Percentiles rank a stretch among this genome's conserved stretches.
phyloP scores from a whole-genome alignment of 2,329 filamentous ascomycete genomes.

The Stenocarpella maydis region DNA sequence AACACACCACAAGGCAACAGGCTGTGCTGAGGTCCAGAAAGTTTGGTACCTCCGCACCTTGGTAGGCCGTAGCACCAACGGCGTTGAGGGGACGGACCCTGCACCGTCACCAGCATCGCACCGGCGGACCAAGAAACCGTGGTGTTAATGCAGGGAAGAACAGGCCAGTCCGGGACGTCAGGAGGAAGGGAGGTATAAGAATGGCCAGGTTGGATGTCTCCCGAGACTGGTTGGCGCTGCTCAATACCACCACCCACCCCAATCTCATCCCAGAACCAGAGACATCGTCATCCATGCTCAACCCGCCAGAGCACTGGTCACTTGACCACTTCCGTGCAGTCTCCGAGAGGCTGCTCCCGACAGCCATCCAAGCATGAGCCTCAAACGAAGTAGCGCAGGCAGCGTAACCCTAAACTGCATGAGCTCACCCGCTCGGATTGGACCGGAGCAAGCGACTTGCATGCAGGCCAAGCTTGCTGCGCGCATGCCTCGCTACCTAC shows the following conservation, averaged over 20 bases:
- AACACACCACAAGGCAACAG: background rate
- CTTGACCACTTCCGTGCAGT: too few species aligned
- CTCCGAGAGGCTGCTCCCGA: too few species aligned
- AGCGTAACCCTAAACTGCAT: conserved; percentile 2
- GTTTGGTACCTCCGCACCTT: background rate
- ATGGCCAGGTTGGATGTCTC: too few species aligned
- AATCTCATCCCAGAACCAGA: too few species aligned
- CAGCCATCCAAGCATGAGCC: background rate
- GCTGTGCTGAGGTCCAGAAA: background rate
- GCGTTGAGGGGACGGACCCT: background rate
- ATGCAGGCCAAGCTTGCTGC: background rate
- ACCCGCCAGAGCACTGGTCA: too few species aligned
- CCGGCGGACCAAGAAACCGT: background rate
- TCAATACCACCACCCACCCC: too few species aligned
- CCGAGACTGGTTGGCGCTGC: too few species aligned
- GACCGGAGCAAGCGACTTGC: background rate
- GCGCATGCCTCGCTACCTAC: background rate
- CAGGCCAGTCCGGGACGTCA: too few species aligned
- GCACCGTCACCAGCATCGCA: background rate
- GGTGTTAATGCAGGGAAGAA: background rate
- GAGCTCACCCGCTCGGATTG: background rate
- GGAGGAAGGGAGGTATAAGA: too few species aligned
- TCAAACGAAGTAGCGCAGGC: background rate
- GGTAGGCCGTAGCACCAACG: background rate
- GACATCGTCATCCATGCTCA: too few species aligned